These are phyloP conservation scores for Glebionis coronaria DNA, from an alignment of 129 eudicot species.

Conservation along the genomic window DNA sequence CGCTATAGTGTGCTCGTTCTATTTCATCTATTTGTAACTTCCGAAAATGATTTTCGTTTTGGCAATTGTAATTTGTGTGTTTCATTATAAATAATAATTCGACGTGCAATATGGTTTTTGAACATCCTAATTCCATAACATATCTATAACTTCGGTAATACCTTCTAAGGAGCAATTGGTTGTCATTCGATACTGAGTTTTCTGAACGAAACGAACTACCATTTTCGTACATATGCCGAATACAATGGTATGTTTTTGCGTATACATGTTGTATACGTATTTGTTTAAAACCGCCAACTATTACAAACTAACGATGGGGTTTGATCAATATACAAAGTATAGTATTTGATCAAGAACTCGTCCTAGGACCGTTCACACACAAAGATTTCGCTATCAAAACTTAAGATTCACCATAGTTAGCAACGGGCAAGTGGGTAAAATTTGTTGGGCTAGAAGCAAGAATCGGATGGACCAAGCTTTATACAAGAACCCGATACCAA, in stretches of 20 bases:
- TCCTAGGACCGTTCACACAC: background rate
- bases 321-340: background rate
- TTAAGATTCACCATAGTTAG: conserved; percentile 1
- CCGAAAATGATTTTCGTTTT: background rate
- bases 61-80: conserved; percentile 18
- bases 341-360: no score
- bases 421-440: conserved; percentile 3
- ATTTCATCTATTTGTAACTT: conserved; percentile 11
- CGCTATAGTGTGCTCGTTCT: background rate
- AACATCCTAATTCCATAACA: background rate
- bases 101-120: background rate
- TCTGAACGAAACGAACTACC: no score
- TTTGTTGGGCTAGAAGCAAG: background rate
- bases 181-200: no score
- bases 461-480: conserved; percentile 18
- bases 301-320: background rate
- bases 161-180: no score
- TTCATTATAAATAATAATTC: background rate
- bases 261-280: background rate
- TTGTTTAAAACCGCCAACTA: background rate
- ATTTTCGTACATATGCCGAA: background rate
- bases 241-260: background rate
- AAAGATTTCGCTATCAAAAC: conserved; percentile 3
- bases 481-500: conserved; percentile 27
- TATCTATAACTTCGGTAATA: no score